Conservation (phyloP, 1,284 basidiomycete species). For the Chalciporus sp. region DNA sequence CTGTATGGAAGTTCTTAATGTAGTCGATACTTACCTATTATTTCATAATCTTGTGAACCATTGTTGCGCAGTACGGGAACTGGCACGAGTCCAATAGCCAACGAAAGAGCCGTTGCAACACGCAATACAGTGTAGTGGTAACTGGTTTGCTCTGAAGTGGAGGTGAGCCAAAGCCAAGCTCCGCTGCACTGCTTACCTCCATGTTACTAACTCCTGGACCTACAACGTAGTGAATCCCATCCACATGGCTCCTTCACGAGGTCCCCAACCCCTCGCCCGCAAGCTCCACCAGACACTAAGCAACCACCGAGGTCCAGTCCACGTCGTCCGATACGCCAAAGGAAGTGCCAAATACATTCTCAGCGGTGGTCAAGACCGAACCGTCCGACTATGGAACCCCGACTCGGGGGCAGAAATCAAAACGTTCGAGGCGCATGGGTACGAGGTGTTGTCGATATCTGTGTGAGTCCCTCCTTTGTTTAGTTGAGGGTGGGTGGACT, state of each 20-base stretch:
- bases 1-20: no score
- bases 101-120: no score
- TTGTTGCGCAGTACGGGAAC: no score
- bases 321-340: slow-evolving; percentile 85
- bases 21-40: no score
- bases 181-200: no score
- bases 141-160: no score
- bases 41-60: no score
- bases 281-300: slow-evolving; percentile 60
- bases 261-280: slow-evolving; percentile 59
- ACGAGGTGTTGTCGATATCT: slow-evolving; percentile 89
- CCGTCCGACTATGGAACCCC: slow-evolving; percentile 92
- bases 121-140: no score
- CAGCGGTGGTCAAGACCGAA: slow-evolving; percentile 89
- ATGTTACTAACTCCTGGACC: no score
- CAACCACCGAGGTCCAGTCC: slow-evolving; percentile 78
- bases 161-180: no score
- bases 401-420: slow-evolving; percentile 86
- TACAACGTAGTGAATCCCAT: not conserved
- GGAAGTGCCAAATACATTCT: slow-evolving; percentile 87
- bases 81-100: no score
- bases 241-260: slow-evolving; percentile 66
- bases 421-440: slow-evolving; percentile 86
- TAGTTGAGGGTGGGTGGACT: not conserved
- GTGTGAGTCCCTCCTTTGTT: slow-evolving; percentile 59